A percentile compares a stretch with the other conserved stretches of the same genome.
Evolutionary conservation across 305 asterid species (phyloP).

Genomic region (Euphrasia arctica): DNA sequence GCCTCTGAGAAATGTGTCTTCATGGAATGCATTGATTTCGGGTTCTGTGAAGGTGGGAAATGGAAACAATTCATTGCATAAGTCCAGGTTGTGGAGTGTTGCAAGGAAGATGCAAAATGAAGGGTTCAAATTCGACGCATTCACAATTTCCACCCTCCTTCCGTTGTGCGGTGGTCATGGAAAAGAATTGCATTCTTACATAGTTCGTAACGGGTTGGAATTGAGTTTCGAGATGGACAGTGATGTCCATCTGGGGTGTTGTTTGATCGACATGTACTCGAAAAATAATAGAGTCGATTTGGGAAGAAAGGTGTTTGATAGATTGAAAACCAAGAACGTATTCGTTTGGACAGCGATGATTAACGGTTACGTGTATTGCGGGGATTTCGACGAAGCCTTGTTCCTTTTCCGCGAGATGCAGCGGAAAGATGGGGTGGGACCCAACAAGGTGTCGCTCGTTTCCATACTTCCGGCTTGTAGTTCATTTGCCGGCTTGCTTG

Average conservation of each 20-base stretch:
- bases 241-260: slow-evolving; percentile 61
- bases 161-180: slow-evolving; percentile 46
- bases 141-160: slow-evolving; percentile 51
- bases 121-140: slow-evolving; percentile 49
- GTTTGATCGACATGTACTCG: slow-evolving; percentile 66
- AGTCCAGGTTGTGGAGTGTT: slow-evolving; percentile 37
- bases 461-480: slow-evolving; percentile 54
- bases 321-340: slow-evolving; percentile 40
- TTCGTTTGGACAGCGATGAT: slow-evolving; percentile 68
- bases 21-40: slow-evolving; percentile 59
- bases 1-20: slow-evolving; percentile 46
- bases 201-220: slow-evolving; percentile 38
- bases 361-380: slow-evolving; percentile 48
- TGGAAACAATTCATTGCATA: slow-evolving; percentile 13
- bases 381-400: slow-evolving; percentile 43
- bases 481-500: slow-evolving; percentile 45
- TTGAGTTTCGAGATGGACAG: slow-evolving; percentile 23
- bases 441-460: slow-evolving; percentile 63
- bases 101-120: slow-evolving; percentile 49
- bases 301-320: slow-evolving; percentile 53
- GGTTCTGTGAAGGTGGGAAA: slow-evolving; percentile 36
- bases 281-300: slow-evolving; percentile 35
- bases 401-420: slow-evolving; percentile 57
- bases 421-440: slow-evolving; percentile 34
- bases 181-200: slow-evolving; percentile 57